These are phyloP conservation scores for Xanthoconium separans DNA, from an alignment of 1,284 basidiomycete species.

Conservation along the genomic window DNA sequence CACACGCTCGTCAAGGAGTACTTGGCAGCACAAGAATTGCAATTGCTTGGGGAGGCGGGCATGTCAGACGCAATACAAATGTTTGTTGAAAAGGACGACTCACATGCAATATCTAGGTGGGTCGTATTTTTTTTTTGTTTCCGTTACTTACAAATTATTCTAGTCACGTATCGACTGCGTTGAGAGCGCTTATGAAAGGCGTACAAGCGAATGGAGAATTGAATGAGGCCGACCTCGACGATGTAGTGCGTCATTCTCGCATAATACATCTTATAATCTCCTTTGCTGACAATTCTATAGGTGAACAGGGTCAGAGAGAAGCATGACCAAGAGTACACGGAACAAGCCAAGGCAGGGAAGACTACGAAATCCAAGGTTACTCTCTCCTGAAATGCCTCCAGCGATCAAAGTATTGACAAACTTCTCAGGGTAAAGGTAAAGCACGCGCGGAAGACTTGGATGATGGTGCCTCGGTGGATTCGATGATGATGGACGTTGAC, in stretches of 20 bases:
- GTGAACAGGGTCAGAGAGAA: constrained; percentile 65
- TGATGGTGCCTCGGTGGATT: constrained; percentile 65
- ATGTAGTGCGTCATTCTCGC: constrained; percentile 50
- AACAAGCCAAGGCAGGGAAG: constrained; percentile 40
- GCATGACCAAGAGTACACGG: constrained; percentile 60
- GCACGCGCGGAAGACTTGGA: constrained; percentile 48
- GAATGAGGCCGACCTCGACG: constrained; percentile 73
- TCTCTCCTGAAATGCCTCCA: background rate
- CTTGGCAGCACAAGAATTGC: constrained; percentile 84
- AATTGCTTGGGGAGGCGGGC: constrained; percentile 80
- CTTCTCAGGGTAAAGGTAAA: constrained; percentile 49
- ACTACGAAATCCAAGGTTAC: constrained; percentile 41
- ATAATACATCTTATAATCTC: background rate
- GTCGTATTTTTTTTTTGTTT: constrained; percentile 28
- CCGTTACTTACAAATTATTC: background rate
- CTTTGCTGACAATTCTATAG: constrained; percentile 34
- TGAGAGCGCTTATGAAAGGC: constrained; percentile 65
- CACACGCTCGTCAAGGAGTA: constrained; percentile 86
- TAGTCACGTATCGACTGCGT: constrained; percentile 68
- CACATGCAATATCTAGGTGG: constrained; percentile 84
- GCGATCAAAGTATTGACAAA: background rate
- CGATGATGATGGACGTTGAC: constrained; percentile 74
- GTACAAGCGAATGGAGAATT: constrained; percentile 64
- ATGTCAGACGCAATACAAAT: constrained; percentile 91
- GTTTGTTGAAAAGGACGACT: constrained; percentile 95